Base-by-base conservation (phyloP, 2,329 filamentous ascomycete genomes). In the Claviceps digitariae region DNA sequence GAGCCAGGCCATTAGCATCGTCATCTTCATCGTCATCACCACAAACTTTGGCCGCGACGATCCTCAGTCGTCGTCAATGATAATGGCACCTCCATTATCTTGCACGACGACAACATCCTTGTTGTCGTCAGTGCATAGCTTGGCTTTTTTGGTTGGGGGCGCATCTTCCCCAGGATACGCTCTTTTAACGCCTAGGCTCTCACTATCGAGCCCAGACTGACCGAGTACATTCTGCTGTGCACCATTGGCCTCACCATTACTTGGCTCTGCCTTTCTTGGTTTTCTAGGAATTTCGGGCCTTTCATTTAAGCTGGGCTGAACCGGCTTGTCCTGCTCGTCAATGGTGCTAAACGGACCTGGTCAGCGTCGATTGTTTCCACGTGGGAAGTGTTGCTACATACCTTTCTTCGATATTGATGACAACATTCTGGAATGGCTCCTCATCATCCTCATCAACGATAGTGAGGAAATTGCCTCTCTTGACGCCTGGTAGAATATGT, bases 381-480 rank as follows among this genome's bases (percentile, higher is more conserved):
- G 46, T 27, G 20, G 1, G 20, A n/a, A 21, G 5, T 23, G 20
- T 23, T 17, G 27, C 20, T 10, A 69, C 77, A 52, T 73, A 84
- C 79, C 76, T 72, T 65, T 82, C 76, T 60, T 82, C 76, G 52
- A 89, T 74, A 57, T 81, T 78, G 15, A 96, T 73, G 51, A 91
- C 77, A 2, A 97, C 76, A 58, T 96, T 91, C 53, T 95, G 84
- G 56, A 86, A 83, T 0, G 86, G 77, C 48, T 81, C 75, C 1
- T 84, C 76, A 44, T 88, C 84, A 52, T 90, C 86, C 48, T 89
- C 86, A 54, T 94, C 93, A n/a, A 86, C 83, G 51, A 97, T 73
- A 0, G 87, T 94, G 57, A 97, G 69, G 65, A 94, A 91, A 51
- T 78, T 83, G 58, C 86, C 86, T 25, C 78, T 73, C 54, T 78